These are phyloP conservation scores for Coemansia sp. DNA, from an alignment of 192 early-diverging fungal species.

Conservation along the genomic window DNA sequence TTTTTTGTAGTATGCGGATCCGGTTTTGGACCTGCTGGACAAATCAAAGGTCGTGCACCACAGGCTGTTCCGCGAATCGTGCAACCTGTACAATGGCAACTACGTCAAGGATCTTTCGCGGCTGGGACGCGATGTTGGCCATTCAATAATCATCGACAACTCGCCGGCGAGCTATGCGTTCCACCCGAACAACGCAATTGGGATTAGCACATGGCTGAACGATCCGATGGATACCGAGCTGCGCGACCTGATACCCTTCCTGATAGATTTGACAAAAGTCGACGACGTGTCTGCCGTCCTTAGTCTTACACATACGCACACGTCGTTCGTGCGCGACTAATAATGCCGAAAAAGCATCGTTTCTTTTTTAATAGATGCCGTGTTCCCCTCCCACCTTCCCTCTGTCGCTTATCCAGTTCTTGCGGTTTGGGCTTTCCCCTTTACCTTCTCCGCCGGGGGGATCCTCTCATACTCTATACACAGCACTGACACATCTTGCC, in stretches of 20 bases:
- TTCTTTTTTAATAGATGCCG: too few relatives aligned
- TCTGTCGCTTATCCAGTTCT: too few relatives aligned
- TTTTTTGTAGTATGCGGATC: conserved; percentile 90
- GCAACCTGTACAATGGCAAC: conserved; percentile 92
- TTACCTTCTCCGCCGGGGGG: too few relatives aligned
- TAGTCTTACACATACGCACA: conserved; percentile 53
- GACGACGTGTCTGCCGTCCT: conserved; percentile 87
- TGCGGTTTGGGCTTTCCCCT: too few relatives aligned
- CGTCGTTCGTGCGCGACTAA: conserved; percentile 35
- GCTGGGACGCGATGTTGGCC: conserved; percentile 81
- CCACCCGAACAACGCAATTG: conserved; percentile 95
- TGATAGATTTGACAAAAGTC: conserved; percentile 86
- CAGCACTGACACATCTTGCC: conserved; percentile 3
- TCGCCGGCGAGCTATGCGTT: conserved; percentile 95
- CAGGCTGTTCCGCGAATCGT: conserved; percentile 94
- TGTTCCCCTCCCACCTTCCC: too few relatives aligned
- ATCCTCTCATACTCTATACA: background rate
- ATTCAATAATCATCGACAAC: conserved; percentile 94
- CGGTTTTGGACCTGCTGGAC: conserved; percentile 95
- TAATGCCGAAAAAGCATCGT: background rate
- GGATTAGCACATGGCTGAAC: conserved; percentile 95
- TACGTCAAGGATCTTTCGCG: conserved; percentile 96
- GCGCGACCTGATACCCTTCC: conserved; percentile 90
- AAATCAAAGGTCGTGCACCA: conserved; percentile 81
- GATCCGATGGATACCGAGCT: conserved; percentile 96